Percentiles rank a stretch among this genome's conserved stretches.
Conservation (phyloP, 805 yeast species). For the Candida morakotiae region DNA sequence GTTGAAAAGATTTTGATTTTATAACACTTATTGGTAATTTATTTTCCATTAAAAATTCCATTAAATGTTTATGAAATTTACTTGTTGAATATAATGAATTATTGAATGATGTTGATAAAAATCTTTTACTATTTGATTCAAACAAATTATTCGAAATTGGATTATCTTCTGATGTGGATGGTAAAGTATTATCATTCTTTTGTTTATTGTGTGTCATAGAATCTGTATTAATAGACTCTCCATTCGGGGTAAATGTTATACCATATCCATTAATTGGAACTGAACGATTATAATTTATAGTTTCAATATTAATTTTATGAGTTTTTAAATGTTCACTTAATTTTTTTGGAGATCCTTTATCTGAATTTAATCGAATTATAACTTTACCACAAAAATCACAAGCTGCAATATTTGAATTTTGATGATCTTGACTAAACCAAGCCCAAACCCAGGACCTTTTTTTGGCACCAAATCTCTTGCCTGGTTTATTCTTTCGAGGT, state of each 20-base stretch:
- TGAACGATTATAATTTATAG: slow-evolving; percentile 38
- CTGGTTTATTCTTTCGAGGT: slow-evolving; percentile 25
- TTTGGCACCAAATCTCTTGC: slow-evolving; percentile 57
- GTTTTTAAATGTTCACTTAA: slow-evolving; percentile 53
- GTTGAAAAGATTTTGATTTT: slow-evolving; percentile 50
- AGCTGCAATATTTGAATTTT: slow-evolving; percentile 46
- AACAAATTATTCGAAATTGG: neutral
- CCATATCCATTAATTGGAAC: slow-evolving; percentile 37
- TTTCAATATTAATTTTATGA: slow-evolving; percentile 42
- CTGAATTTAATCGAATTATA: slow-evolving; percentile 44
- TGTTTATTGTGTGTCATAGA: slow-evolving; percentile 10
- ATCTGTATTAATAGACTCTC: slow-evolving; percentile 13
- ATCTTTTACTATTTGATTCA: slow-evolving; percentile 9
- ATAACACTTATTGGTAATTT: slow-evolving; percentile 45
- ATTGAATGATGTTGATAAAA: slow-evolving; percentile 26
- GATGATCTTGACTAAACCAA: slow-evolving; percentile 52
- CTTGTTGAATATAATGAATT: slow-evolving; percentile 40
- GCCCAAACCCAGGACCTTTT: slow-evolving; percentile 63
- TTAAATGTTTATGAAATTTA: slow-evolving; percentile 48
- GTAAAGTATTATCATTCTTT: neutral
- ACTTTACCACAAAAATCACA: slow-evolving; percentile 53
- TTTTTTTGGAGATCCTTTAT: slow-evolving; percentile 59
- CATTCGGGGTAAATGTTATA: slow-evolving; percentile 28
- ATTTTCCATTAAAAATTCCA: slow-evolving; percentile 50
- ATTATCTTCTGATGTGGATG: too few relatives aligned